Evolutionary conservation across 345 rosid genomes (phyloP).

Genomic region (Dipteronia dyeriana): DNA sequence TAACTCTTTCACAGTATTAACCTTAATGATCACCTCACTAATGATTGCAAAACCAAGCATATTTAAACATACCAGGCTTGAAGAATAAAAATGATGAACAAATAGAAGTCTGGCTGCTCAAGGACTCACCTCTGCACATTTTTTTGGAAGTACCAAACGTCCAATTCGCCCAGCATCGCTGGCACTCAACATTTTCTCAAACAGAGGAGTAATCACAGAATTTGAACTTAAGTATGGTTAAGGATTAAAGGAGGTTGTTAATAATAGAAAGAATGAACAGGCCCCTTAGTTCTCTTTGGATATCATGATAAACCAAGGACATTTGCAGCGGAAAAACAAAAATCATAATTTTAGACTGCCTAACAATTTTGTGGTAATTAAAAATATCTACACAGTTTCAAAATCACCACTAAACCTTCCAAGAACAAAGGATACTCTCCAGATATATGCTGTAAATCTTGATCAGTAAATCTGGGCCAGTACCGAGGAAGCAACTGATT

Average conservation of each 20-base stretch:
- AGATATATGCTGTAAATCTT: slow-evolving; percentile 65
- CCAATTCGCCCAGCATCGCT: slow-evolving; percentile 95
- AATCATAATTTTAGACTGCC: background rate
- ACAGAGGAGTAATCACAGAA: slow-evolving; percentile 76
- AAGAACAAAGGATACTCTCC: slow-evolving; percentile 84
- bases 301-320: background rate
- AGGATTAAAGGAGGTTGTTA: slow-evolving; percentile 40
- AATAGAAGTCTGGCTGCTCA: slow-evolving; percentile 11
- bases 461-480: slow-evolving; percentile 81
- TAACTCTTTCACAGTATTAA: background rate
- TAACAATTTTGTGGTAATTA: background rate
- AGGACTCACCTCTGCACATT: slow-evolving; percentile 87
- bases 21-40: background rate
- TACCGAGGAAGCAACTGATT: slow-evolving; percentile 76
- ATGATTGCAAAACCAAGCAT: background rate
- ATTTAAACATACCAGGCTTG: background rate
- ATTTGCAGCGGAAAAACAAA: background rate
- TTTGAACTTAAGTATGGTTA: slow-evolving; percentile 70
- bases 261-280: background rate
- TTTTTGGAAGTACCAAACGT: slow-evolving; percentile 89
- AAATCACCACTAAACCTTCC: slow-evolving; percentile 19
- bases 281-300: background rate
- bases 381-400: slow-evolving; percentile 7
- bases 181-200: slow-evolving; percentile 95
- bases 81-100: slow-evolving; percentile 15